Base-by-base conservation (phyloP, 371 early-diverging fungal genomes). In the Syncephalastrum contaminatum region DNA sequence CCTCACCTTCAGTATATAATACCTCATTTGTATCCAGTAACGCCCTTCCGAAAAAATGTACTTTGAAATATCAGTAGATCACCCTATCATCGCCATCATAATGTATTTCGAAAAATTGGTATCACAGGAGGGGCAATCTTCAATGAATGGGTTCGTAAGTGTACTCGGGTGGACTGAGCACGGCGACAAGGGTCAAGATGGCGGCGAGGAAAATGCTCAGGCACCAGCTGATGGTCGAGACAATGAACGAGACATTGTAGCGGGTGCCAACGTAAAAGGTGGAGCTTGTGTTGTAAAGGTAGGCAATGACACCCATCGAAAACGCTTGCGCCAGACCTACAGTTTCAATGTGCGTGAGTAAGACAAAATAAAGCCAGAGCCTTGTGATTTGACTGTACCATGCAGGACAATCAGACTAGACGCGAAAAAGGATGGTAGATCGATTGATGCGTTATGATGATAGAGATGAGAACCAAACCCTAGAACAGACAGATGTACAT, bases 221-320 rank as follows among this genome's bases (percentile, higher is more conserved):
- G 44, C 69, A 72, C 78, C 78, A 77, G 53, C 75, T 72, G 24
- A 77, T 70, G 3, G 66, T 77, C 21, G 67, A 68, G 5, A 74
- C 21, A n/a, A 77, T 55, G 51, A 77, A 77, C 3, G 75, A 74
- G 22, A 72, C 52, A 36, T 74, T 72, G 52, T 77, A 77, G 20
- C 75, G 64, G 3, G 78, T 68, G 13, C 78, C 78, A 40, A 77
- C 70, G 36, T 77, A 77, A 48, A 77, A 77, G 2, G 63, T 66
- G 8, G 68, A 54, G 36, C 75, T 74, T 19, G 70, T 58, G 40
- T 77, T 77, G 59, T 62, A 77, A 45, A 77, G 41, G 53, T 77
- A 77, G 12, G 78, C 73, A 24, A 77, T 69, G 0, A 62, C 53
- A 18, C 75, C 67, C 78, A 77, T 77, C 3, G 78, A 60, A 50